These are phyloP conservation scores for Kwoniella heveanensis DNA, from an alignment of 768 basidiomycete genomes.

Conservation along the genomic window DNA sequence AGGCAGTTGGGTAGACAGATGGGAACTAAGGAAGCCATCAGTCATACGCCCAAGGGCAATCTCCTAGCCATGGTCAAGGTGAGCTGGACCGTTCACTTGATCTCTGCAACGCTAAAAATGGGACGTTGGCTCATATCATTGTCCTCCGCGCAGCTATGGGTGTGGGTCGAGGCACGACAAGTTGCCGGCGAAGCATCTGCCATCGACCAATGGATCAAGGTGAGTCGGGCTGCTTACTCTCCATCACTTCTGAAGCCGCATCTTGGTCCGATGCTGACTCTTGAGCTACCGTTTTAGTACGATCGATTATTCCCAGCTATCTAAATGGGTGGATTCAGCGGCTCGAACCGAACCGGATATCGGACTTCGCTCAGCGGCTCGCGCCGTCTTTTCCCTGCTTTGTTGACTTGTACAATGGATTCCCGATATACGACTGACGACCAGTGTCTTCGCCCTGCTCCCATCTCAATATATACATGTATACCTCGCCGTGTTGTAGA, in stretches of 20 bases:
- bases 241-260: background rate
- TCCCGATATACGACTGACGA: too few species aligned
- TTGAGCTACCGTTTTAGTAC: too few species aligned
- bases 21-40: slow-evolving; percentile 69
- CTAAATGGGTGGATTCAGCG: background rate
- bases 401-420: too few species aligned
- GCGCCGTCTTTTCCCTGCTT: too few species aligned
- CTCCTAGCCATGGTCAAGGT: slow-evolving; percentile 88
- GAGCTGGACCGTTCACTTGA: slow-evolving; percentile 28
- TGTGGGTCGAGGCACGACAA: slow-evolving; percentile 88
- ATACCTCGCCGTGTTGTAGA: too few species aligned
- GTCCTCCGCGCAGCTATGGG: slow-evolving; percentile 68
- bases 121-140: too few species aligned
- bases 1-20: slow-evolving; percentile 89
- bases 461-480: too few species aligned
- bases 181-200: slow-evolving; percentile 74
- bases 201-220: slow-evolving; percentile 80
- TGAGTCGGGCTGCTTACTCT: background rate
- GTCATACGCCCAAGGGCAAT: slow-evolving; percentile 68
- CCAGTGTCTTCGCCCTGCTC: too few species aligned
- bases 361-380: too few species aligned
- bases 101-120: too few species aligned
- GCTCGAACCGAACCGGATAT: too few species aligned
- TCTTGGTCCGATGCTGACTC: too few species aligned
- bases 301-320: slow-evolving; percentile 25